phyloP scores from a whole-genome alignment of 1,284 basidiomycete genomes.

The Ganoderma meredithae region DNA sequence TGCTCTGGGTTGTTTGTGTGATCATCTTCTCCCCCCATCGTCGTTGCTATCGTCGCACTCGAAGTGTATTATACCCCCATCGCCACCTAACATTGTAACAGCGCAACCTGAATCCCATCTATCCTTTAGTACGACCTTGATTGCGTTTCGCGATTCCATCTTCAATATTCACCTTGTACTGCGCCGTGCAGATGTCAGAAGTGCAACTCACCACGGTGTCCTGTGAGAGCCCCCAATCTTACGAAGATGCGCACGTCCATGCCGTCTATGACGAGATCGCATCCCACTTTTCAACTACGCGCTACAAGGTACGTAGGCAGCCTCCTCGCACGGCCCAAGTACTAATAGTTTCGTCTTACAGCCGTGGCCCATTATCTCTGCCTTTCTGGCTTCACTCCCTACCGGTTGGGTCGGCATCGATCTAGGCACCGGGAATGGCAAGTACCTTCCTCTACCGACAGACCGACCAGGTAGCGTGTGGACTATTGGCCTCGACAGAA shows the following conservation, averaged over 20 bases:
- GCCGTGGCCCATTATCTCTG: slow-evolving; percentile 95
- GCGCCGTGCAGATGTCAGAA: slow-evolving; percentile 27
- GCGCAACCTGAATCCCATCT: neutral
- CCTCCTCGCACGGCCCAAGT: neutral
- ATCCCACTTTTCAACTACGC: slow-evolving; percentile 89
- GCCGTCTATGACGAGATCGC: slow-evolving; percentile 92
- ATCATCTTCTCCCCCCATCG: slow-evolving; percentile 20
- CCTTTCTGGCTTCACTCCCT: slow-evolving; percentile 80
- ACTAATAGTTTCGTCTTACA: slow-evolving; percentile 41
- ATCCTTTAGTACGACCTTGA: neutral
- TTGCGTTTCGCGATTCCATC: neutral
- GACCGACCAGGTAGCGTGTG: slow-evolving; percentile 66
- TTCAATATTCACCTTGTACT: neutral
- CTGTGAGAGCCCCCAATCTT: slow-evolving; percentile 57
- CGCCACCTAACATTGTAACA: neutral
- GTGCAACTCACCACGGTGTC: slow-evolving; percentile 51
- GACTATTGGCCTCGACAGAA: slow-evolving; percentile 88
- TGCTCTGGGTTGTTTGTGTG: slow-evolving; percentile 19
- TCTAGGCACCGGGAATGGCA: slow-evolving; percentile 97
- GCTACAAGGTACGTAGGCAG: slow-evolving; percentile 80
- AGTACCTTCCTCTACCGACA: slow-evolving; percentile 82
- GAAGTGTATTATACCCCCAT: slow-evolving; percentile 21
- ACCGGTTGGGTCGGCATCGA: slow-evolving; percentile 89
- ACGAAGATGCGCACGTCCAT: slow-evolving; percentile 84
- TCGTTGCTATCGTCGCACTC: slow-evolving; percentile 9